These are phyloP conservation scores for Candida gorgasii DNA, from an alignment of 805 yeast species.

Conservation along the genomic window DNA sequence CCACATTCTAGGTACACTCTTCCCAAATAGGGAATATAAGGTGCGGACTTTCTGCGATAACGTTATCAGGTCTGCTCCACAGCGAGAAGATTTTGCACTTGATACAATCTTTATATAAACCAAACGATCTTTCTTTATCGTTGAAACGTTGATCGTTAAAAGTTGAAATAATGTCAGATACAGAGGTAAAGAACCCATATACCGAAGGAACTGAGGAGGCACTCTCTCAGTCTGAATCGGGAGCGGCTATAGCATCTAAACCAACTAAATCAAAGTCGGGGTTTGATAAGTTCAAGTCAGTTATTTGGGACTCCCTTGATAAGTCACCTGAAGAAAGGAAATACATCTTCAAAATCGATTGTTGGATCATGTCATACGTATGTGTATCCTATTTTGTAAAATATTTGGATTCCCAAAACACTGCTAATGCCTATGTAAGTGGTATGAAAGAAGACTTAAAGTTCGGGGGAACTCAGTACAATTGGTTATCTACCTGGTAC, in stretches of 20 bases:
- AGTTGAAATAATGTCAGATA: neutral
- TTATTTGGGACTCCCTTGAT: conserved; percentile 6
- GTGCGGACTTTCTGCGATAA: neutral
- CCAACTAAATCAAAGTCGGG: neutral
- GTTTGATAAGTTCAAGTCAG: neutral
- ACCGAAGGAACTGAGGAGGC: neutral
- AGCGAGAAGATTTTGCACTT: neutral
- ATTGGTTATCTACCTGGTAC: conserved; percentile 18
- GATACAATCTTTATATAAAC: neutral
- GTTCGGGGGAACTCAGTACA: conserved; percentile 20
- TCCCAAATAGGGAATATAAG: neutral
- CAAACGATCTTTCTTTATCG: neutral
- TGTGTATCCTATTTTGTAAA: conserved; percentile 15
- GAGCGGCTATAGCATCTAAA: neutral
- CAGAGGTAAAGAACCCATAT: neutral
- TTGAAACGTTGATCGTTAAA: neutral
- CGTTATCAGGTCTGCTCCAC: neutral
- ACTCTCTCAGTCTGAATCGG: neutral
- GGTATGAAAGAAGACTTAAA: conserved; percentile 28
- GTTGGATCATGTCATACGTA: conserved; percentile 13
- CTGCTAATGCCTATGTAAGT: conserved; percentile 26
- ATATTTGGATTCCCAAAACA: conserved; percentile 13
- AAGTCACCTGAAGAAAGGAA: conserved; percentile 29
- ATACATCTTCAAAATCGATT: conserved; percentile 31
- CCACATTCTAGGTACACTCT: neutral